Percentiles rank a stretch among this genome's conserved stretches.
Conservation (phyloP, 768 basidiomycete species). For the Pisolithus albus region DNA sequence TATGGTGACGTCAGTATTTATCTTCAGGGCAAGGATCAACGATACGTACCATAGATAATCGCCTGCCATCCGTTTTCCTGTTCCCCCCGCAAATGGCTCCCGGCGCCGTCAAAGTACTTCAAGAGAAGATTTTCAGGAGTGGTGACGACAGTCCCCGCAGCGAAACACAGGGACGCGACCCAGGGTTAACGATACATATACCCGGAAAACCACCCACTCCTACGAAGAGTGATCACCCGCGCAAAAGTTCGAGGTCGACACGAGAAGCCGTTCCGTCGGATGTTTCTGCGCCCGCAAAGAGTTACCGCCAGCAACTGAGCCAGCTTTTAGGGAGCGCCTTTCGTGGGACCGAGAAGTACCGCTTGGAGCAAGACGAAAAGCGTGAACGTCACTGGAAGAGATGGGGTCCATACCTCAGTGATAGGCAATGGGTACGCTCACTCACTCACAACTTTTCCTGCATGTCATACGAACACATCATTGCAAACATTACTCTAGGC, state of each 20-base stretch:
- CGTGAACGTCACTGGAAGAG: constrained; percentile 93
- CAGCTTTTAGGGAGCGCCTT: constrained; percentile 64
- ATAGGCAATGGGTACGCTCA: constrained; percentile 87
- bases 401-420: constrained; percentile 97
- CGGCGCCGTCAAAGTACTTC: constrained; percentile 52
- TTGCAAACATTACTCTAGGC: constrained; percentile 45
- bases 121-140: constrained; percentile 64
- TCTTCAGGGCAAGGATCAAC: too few relatives aligned
- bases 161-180: constrained; percentile 20
- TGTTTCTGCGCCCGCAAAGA: constrained; percentile 16
- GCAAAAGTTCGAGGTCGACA: constrained; percentile 38
- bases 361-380: constrained; percentile 76
- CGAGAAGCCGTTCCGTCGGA: constrained; percentile 17
- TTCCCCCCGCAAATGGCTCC: constrained; percentile 33
- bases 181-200: constrained; percentile 61
- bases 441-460: constrained; percentile 1
- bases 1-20: too few relatives aligned
- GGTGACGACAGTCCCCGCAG: constrained; percentile 18
- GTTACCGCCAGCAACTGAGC: constrained; percentile 60
- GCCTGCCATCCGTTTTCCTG: constrained; percentile 2
- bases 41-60: background rate
- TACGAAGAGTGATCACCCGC: constrained; percentile 28
- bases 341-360: constrained; percentile 73
- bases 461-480: constrained; percentile 1
- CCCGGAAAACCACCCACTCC: constrained; percentile 42